Base-by-base conservation (phyloP, 139 green algal species). In the Chlamydomonas urium region DNA sequence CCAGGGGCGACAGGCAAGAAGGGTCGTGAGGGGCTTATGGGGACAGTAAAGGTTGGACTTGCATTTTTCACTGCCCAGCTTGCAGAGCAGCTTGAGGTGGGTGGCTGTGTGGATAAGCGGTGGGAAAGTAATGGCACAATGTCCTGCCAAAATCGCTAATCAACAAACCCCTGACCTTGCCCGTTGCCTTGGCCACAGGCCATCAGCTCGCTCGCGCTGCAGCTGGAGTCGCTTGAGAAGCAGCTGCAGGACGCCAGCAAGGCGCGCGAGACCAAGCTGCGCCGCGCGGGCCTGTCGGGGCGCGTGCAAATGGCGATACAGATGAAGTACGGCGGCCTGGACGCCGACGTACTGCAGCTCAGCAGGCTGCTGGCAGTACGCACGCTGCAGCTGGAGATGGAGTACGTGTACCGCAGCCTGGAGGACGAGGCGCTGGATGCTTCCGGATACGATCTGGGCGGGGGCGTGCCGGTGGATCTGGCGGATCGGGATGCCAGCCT, bases 331-430 rank as follows among this genome's bases (percentile, higher is more conserved):
- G n/a, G n/a, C n/a, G 70, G 76, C n/a, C 83, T 94, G 83, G 90
- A 97, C 71, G 79, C 85, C 23, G 83, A 91, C 28, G 89, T 97
- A 29, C 61, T 86, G 29, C 33, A 58, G 5, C 47, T 92, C 28
- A 87, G 72, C 48, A 63, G 76, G 3, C 47, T 75, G 47, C 72
- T 92, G 47, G 87, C 82, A 10, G 79, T 97, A 26, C 78, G 86
- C 48, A 96, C 87, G 23, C 80, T 98, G 65, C 86, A 96, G 79
- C 80, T 98, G 37, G 89, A 98, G 80, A 92, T 97, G 92, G 92
- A 96, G 76, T 90, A 88, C 28, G 85, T 98, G 21, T 94, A 90
- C 42, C 60, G 65, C 2, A 75, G 65, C 17, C 69, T 98, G 48
- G 94, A 98, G 81, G 87, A 93, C 1, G 94, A 98, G 80, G 86